Base-by-base conservation (phyloP, 768 basidiomycete species). In the Cystobasidium tubakii region DNA sequence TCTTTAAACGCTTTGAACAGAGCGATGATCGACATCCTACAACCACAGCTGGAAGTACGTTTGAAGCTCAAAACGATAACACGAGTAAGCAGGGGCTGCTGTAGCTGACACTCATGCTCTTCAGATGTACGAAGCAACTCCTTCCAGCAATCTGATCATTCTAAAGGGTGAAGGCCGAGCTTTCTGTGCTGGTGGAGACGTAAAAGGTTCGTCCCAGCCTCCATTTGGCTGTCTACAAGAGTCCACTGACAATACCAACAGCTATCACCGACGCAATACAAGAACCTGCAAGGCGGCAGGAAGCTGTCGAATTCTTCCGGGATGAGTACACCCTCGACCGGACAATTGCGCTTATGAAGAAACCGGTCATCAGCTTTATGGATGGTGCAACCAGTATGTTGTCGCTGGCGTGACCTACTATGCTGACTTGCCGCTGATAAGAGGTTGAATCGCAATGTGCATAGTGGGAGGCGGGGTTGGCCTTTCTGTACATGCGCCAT, bases 391-490 rank as follows among this genome's bases (percentile, higher is more conserved):
- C 92, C 12, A 91, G 95, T 96, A 79, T 73, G 91, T 75, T 77
- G 15, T 77, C 27, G 74, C 46, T 67, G 63, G 43, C 39, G 15
- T 66, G 77, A 73, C 65, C 62, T 6, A 17, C 9, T 9, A 50
- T 50, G 67, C 60, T 75, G 39, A 50, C 73, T 27, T 46, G 21
- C 13, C 21, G 15, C 63, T 65, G 31, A 39, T 3, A 15, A 4
- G 15, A 42, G 3, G 12, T 36, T 65, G 6, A 12, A 3, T n/a
- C n/a, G n/a, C n/a, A n/a, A n/a, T n/a, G 33, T 21, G 23, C 62
- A 21, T 64, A 96, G 92, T 97, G 89, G 96, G 96, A 57, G 96
- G 96, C 67, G 96, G 96, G 62, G 91, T 90, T 25, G 96, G 96
- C 44, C 87, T 99, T 62, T 84, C 87, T 44, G 86, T 88, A 13